Base-by-base conservation (phyloP, 2,329 filamentous ascomycete genomes). In the Aspergillus eucalypticola region DNA sequence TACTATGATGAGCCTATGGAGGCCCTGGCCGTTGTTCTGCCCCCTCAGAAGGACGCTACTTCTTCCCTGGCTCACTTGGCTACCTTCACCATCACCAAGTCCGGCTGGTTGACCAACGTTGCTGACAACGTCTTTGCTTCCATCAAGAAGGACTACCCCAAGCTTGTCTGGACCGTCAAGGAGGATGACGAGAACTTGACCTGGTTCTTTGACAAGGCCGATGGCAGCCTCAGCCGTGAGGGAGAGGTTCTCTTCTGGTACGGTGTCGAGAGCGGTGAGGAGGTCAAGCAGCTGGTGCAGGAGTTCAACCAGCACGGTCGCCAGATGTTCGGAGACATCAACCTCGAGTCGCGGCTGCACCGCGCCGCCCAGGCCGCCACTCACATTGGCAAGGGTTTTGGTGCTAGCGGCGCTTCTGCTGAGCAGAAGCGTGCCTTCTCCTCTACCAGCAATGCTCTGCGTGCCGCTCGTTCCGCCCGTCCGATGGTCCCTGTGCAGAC, bases 171-270 rank as follows among this genome's bases (percentile, higher is more conserved):
- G 94, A 96, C 92, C n/a, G 94, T 97, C 62, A 94, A 91, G 80
- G 90, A 93, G 72, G 90, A 96, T 67, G 93, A 98, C 70, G 94
- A 98, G 84, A 97, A 98, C 76, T 82, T 98, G 69, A 93, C 92
- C 10, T 98, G 94, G 95, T 97, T 98, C 83, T 96, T 96, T 68
- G 93, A 96, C 78, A 96, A 96, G 83, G 90, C 94, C 8, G 92
- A 97, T 68, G 94, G 95, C 59, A 96, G 91, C 77, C 85, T 97
- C 69, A 91, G 90, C 64, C 87, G 88, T 58, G 88, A 91, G 67
- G 92, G 92, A 60, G 91, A 93, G 72, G 91, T 97, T 41, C 88
- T 98, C 72, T 98, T 98, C 83, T 98, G 94, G 90, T 96, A 96
- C 76, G 93, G 93, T 55, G 87, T 95, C 60, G 90, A 95, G 66